Percentiles rank a stretch among this genome's conserved stretches.
These are phyloP conservation scores for Rhododendron molle DNA, from an alignment of 148 eudicot genomes.

Conservation along the genomic window DNA sequence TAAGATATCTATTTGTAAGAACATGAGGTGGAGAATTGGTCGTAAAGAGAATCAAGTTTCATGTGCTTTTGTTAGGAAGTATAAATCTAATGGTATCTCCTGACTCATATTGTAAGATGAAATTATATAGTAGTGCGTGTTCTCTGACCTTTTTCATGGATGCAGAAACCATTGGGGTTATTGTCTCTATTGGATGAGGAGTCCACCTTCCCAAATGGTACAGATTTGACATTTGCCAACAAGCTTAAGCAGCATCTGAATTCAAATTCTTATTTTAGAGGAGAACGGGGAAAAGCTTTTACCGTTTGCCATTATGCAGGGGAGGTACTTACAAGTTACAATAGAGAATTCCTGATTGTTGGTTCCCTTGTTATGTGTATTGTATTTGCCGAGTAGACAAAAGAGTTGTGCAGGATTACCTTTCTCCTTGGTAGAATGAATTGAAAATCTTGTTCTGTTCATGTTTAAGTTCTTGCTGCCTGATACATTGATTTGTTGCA, in stretches of 20 bases:
- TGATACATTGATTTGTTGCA: constrained; percentile 3
- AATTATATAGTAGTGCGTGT: not conserved
- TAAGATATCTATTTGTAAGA: not conserved
- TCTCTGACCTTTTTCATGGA: not conserved
- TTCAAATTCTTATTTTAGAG: constrained; percentile 68
- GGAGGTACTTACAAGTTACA: constrained; percentile 48
- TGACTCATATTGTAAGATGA: not conserved
- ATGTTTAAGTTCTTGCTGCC: not conserved
- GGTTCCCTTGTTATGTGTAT: not conserved
- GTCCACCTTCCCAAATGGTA: constrained; percentile 94
- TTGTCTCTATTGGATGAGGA: constrained; percentile 89
- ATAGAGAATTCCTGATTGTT: not conserved
- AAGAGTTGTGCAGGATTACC: not conserved
- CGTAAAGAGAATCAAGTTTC: not conserved
- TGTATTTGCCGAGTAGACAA: not conserved
- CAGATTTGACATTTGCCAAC: constrained; percentile 82
- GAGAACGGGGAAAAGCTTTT: constrained; percentile 81
- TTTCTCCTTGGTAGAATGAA: constrained; percentile 2
- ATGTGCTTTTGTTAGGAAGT: not conserved
- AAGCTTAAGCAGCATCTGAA: constrained; percentile 89
- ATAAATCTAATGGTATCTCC: not conserved
- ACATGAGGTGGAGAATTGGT: not conserved
- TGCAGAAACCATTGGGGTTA: constrained; percentile 93
- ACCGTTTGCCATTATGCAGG: constrained; percentile 92
- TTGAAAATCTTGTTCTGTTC: not conserved